These are phyloP conservation scores for Knufia fluminis DNA, from an alignment of 2,329 filamentous ascomycete genomes.

Conservation along the genomic window DNA sequence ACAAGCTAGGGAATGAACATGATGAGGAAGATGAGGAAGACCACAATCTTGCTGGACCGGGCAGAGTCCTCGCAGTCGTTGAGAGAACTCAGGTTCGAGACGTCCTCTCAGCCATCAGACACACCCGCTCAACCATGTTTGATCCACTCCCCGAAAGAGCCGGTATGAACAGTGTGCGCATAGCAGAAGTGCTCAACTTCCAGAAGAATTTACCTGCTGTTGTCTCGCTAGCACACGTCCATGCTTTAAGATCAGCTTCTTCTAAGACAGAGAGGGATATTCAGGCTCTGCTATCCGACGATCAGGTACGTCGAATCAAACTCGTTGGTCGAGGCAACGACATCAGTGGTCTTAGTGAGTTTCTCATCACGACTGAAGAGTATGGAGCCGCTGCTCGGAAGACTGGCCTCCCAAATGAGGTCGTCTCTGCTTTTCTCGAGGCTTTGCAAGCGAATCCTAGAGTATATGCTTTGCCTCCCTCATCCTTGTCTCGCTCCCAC, in stretches of 20 bases:
- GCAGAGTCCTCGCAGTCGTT: conserved; percentile 41
- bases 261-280: conserved; percentile 54
- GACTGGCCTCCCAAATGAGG: conserved; percentile 21
- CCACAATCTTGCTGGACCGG: conserved; percentile 41
- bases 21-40: conserved; percentile 22
- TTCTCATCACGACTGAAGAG: conserved; percentile 45
- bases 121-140: conserved; percentile 47
- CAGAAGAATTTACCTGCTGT: conserved; percentile 47
- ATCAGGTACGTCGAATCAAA: conserved; percentile 45
- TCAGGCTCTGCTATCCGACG: conserved; percentile 41
- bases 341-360: conserved; percentile 48
- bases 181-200: conserved; percentile 50
- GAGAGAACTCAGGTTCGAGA: conserved; percentile 38
- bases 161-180: conserved; percentile 54
- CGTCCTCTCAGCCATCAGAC: conserved; percentile 45
- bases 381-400: conserved; percentile 39
- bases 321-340: conserved; percentile 50
- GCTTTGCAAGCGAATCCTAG: conserved; percentile 40
- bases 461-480: conserved; percentile 37
- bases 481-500: conserved; percentile 39
- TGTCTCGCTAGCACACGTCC: conserved; percentile 51
- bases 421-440: conserved; percentile 19
- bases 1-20: conserved; percentile 22
- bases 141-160: conserved; percentile 46
- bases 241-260: conserved; percentile 47